Base-by-base conservation (phyloP, 257 asterid genomes). In the Ilex asprella region DNA sequence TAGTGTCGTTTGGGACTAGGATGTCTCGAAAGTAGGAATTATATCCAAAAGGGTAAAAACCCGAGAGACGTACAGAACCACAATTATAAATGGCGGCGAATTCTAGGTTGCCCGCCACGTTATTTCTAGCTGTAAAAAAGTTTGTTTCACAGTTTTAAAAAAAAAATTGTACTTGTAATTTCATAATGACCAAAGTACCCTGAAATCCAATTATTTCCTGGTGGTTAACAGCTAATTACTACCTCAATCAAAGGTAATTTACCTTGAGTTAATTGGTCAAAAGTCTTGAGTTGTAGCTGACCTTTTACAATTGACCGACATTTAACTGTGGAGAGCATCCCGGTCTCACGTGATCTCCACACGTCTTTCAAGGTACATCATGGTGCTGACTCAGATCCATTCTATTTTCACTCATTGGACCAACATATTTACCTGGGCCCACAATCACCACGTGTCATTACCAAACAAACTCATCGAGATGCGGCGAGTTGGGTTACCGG, bases 341-440 rank as follows among this genome's bases (percentile, higher is more conserved):
- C 79, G 88, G 81, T 78, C 84, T 83, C 96, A 89, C 91, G 91
- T 89, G 94, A 84, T 69, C 59, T 71, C 61, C 80, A 79, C 97
- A 76, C 97, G 76, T 69, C 57, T 66, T 74, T 75, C 89, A 78
- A 89, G 93, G 27, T 21, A 1, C 30, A 31, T 60, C 68, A 60
- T 49, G 27, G 76, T 56, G 71, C 67, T 72, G 78, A 74, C 64
- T 76, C 89, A 80, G 70, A 83, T 53, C 73, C 75, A 39, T 55
- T 81, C 64, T 61, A 68, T 39, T 56, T 75, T 79, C 74, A 76
- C 75, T 69, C 83, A 78, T 82, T 81, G 84, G 91, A 68, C 88
- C 89, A 83, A 72, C 76, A 29, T 50, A 55, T 55, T 61, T n/a
- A 0, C 0, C 0, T 29, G 80, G 89, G 10, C 74, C 87, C 85